Evolutionary conservation across 2,329 filamentous ascomycete species (phyloP).

Genomic region (Sclerotiophoma versabilis): DNA sequence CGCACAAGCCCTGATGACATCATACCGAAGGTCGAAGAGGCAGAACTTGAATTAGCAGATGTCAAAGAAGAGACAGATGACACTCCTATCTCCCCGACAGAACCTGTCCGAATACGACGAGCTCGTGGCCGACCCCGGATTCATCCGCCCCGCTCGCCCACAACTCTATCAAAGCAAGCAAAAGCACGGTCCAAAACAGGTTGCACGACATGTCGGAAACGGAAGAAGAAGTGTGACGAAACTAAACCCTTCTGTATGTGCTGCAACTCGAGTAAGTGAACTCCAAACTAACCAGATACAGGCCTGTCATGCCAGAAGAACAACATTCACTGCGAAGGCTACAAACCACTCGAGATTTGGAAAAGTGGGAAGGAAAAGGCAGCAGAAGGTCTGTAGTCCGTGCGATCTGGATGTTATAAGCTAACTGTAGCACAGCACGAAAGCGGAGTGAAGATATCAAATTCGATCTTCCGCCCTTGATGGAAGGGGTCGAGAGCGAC

Average conservation of each 20-base stretch:
- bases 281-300: slow-evolving; percentile 49
- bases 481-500: slow-evolving; percentile 80
- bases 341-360: slow-evolving; percentile 86
- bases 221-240: slow-evolving; percentile 68
- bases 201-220: slow-evolving; percentile 65
- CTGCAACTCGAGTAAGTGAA: neutral
- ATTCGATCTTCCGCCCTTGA: slow-evolving; percentile 65
- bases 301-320: slow-evolving; percentile 93
- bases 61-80: slow-evolving; percentile 47
- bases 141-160: slow-evolving; percentile 69
- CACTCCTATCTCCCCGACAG: slow-evolving; percentile 43
- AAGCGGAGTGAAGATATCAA: slow-evolving; percentile 48
- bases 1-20: slow-evolving; percentile 46
- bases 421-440: slow-evolving; percentile 39
- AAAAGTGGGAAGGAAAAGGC: slow-evolving; percentile 80
- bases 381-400: slow-evolving; percentile 62
- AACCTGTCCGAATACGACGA: slow-evolving; percentile 48
- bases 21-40: slow-evolving; percentile 63
- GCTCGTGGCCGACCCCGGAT: slow-evolving; percentile 81
- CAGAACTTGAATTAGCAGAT: slow-evolving; percentile 54
- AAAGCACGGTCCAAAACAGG: slow-evolving; percentile 72
- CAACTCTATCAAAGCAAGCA: slow-evolving; percentile 71
- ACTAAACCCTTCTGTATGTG: slow-evolving; percentile 54
- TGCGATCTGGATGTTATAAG: slow-evolving; percentile 1
- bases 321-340: slow-evolving; percentile 88